A percentile compares a stretch with the other conserved stretches of the same genome.
Evolutionary conservation across 2,329 filamentous ascomycete genomes (phyloP).

Genomic region (Acrodontium crateriforme): DNA sequence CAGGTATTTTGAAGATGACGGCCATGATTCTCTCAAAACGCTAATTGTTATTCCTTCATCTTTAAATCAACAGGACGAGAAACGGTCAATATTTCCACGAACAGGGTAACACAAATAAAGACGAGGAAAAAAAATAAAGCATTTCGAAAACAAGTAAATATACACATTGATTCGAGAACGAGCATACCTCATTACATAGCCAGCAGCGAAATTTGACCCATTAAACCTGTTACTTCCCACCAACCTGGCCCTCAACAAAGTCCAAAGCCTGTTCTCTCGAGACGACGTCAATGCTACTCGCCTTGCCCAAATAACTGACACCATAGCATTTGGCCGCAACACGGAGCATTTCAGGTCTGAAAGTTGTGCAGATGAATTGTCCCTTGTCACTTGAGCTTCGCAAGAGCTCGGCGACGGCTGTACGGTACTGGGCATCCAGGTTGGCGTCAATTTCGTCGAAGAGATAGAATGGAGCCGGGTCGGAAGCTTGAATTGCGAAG

Average conservation of each 20-base stretch:
- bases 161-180: too few relatives aligned
- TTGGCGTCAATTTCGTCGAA: constrained; percentile 99
- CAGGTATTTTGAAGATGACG: too few relatives aligned
- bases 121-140: too few relatives aligned
- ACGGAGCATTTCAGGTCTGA: constrained; percentile 88
- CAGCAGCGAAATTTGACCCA: too few relatives aligned
- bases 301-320: constrained; percentile 83
- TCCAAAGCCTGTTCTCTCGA: constrained; percentile 73
- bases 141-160: too few relatives aligned
- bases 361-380: constrained; percentile 97
- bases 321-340: constrained; percentile 98
- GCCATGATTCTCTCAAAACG: too few relatives aligned
- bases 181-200: too few relatives aligned
- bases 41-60: too few relatives aligned
- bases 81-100: too few relatives aligned
- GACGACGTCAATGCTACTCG: constrained; percentile 84
- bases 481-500: constrained; percentile 96
- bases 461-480: constrained; percentile 95
- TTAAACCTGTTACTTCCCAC: constrained; percentile 17
- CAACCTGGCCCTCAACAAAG: constrained; percentile 79
- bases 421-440: constrained; percentile 92
- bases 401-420: constrained; percentile 81
- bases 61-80: too few relatives aligned
- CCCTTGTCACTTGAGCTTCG: constrained; percentile 36
- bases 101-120: too few relatives aligned